Evolutionary conservation across 2,329 filamentous ascomycete genomes (phyloP), one percentile per base, ranked within the genome.

Genomic region (Penicillium occitanis): DNA sequence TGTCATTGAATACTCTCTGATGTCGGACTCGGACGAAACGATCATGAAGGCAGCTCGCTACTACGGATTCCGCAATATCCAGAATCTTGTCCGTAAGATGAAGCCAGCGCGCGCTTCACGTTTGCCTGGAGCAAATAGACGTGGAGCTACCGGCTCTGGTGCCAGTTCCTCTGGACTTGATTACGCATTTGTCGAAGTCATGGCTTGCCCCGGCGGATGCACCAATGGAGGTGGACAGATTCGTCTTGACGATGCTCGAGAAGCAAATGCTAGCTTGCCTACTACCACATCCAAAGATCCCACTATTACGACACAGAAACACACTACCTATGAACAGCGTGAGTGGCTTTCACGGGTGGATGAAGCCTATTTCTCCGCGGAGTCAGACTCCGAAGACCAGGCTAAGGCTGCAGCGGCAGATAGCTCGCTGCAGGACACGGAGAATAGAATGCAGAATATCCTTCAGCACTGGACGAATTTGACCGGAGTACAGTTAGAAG

Each of bases 121-220:
- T 65, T 89, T 97, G 82, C 92, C 93, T 0, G 93, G 92, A 1
- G 73, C 70, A 35, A 70, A 70, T 44, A 68, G 58, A 33, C 74
- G 75, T 46, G 74, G 78, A 37, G 71, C 74, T 51, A 70, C 72
- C 13, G 64, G 70, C 17, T 74, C 77, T 37, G 74, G 73, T 46
- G 73, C 17, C n/a, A 57, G 55, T 51, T 68, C 72, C 68, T 69
- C 72, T 11, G 72, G 73, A 14, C 78, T 86, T 6, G 92, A 97
- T 42, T 93, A 93, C 76, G 86, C 90, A n/a, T 98, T 96, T 78
- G 91, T 98, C 33, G 95, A 99, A 79, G 95, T 99, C 66, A 99
- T 99, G 95, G 95, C 95, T 14, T 99, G 95, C 77, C 95, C 95
- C 0, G 95, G 95, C n/a, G 95, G 95, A 2, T 99, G 95, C 80